phyloP scores from a whole-genome alignment of 768 basidiomycete genomes.

The Phylloporus sp. region DNA sequence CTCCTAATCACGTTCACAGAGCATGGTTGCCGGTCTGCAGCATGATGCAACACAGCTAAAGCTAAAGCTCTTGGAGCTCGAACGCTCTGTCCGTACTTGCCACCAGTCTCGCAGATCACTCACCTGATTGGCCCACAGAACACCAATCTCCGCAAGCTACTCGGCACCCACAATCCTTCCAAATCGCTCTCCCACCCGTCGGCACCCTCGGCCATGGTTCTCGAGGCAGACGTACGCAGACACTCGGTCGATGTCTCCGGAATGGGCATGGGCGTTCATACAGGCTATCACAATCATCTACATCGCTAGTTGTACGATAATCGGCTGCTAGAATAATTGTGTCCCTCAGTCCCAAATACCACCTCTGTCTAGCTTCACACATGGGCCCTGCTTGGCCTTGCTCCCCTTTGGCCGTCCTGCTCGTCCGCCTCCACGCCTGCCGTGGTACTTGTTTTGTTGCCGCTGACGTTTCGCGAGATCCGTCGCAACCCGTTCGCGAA shows the following conservation, averaged over 20 bases:
- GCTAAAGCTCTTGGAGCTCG: slow-evolving; percentile 63
- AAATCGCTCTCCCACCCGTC: slow-evolving; percentile 21
- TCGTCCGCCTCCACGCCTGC: slow-evolving; percentile 60
- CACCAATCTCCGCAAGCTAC: slow-evolving; percentile 31
- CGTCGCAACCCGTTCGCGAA: slow-evolving; percentile 58
- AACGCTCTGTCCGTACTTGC: slow-evolving; percentile 49
- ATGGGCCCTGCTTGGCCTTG: slow-evolving; percentile 77
- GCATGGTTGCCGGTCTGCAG: slow-evolving; percentile 70
- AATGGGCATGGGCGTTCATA: slow-evolving; percentile 28
- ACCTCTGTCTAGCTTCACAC: slow-evolving; percentile 56
- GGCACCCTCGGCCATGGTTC: slow-evolving; percentile 24
- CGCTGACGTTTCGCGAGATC: slow-evolving; percentile 62
- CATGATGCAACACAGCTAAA: slow-evolving; percentile 58
- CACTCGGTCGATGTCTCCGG: slow-evolving; percentile 32
- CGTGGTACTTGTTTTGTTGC: slow-evolving; percentile 74
- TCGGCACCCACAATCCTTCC: slow-evolving; percentile 23
- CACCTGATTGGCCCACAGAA: slow-evolving; percentile 16
- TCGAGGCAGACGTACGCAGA: slow-evolving; percentile 33
- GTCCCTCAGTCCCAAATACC: slow-evolving; percentile 60
- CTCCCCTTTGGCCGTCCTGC: slow-evolving; percentile 73
- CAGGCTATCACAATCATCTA: slow-evolving; percentile 6
- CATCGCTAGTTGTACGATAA: slow-evolving; percentile 18
- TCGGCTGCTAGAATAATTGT: slow-evolving; percentile 8
- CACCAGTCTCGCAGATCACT: background rate
- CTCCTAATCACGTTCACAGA: slow-evolving; percentile 36